Conservation (phyloP, 768 basidiomycete genomes). For the Candolleomyces aberdarensis region DNA sequence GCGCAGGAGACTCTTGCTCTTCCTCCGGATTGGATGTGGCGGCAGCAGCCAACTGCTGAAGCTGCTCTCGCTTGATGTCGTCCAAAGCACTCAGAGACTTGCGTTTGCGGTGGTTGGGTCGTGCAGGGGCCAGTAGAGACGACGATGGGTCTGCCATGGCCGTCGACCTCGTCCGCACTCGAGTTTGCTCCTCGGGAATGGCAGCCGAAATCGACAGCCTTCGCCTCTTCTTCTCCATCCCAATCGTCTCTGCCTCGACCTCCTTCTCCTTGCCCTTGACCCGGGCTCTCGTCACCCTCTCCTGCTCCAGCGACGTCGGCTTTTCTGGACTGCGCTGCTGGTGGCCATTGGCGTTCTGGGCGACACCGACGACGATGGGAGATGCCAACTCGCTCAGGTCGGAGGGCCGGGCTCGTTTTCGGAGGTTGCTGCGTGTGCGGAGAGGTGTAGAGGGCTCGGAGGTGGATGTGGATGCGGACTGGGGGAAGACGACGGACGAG, state of each 20-base stretch:
- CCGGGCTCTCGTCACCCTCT: background rate
- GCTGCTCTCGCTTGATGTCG: background rate
- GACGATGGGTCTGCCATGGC: background rate
- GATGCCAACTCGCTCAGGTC: background rate
- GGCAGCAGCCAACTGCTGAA: background rate
- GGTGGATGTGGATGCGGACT: background rate
- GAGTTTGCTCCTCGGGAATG: background rate
- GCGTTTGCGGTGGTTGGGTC: conserved; percentile 8
- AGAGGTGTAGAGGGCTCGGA: background rate
- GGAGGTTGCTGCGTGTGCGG: background rate
- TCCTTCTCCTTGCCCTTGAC: background rate
- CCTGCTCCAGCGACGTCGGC: background rate
- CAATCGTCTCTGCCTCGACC: background rate
- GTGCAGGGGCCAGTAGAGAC: background rate
- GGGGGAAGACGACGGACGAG: background rate
- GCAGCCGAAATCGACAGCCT: background rate
- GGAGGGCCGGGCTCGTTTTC: background rate
- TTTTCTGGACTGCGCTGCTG: background rate
- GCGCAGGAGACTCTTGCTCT: background rate
- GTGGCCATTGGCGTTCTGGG: background rate
- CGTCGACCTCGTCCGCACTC: background rate
- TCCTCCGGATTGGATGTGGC: background rate
- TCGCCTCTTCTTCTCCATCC: background rate
- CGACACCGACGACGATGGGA: background rate
- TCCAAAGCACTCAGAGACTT: conserved; percentile 9